phyloP scores from a whole-genome alignment of 2,329 filamentous ascomycete species.

The Colletotrichum theobromicola region DNA sequence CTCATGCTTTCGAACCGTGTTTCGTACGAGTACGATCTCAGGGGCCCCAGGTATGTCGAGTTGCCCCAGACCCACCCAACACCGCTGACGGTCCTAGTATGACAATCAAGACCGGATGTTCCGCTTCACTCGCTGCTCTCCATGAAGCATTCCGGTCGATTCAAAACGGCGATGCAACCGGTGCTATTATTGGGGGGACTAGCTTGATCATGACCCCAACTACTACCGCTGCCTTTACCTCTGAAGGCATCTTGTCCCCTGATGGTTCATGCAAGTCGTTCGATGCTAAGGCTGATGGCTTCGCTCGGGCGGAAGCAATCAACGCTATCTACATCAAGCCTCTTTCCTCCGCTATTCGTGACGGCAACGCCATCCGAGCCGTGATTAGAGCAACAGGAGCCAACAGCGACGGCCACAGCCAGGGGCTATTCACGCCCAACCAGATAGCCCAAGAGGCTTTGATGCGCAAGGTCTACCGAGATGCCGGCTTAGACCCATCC shows the following conservation, averaged over 20 bases:
- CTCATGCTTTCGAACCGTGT: slow-evolving; percentile 34
- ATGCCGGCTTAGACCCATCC: not conserved
- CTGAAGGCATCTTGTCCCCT: slow-evolving; percentile 21
- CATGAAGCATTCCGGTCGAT: slow-evolving; percentile 27
- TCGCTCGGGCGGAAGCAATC: slow-evolving; percentile 47
- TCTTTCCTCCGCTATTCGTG: slow-evolving; percentile 42
- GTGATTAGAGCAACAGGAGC: slow-evolving; percentile 32
- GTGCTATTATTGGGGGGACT: slow-evolving; percentile 27
- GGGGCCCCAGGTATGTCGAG: slow-evolving; percentile 30
- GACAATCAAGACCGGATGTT: slow-evolving; percentile 32
- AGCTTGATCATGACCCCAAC: slow-evolving; percentile 32
- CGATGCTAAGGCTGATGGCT: slow-evolving; percentile 44
- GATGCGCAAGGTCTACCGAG: not conserved
- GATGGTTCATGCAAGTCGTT: slow-evolving; percentile 26
- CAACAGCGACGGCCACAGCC: slow-evolving; percentile 37
- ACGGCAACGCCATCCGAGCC: slow-evolving; percentile 39
- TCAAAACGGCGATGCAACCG: slow-evolving; percentile 13
- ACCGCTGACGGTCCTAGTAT: slow-evolving; percentile 22
- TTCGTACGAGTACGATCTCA: slow-evolving; percentile 35
- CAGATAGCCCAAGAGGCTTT: slow-evolving; percentile 35
- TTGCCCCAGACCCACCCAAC: rapidly evolving
- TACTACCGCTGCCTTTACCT: slow-evolving; percentile 9
- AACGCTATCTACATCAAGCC: slow-evolving; percentile 44
- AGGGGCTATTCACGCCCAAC: slow-evolving; percentile 45
- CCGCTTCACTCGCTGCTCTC: slow-evolving; percentile 25